Evolutionary conservation across 164 flowering plant genomes (phyloP).

Genomic region (Houttuynia cordata): DNA sequence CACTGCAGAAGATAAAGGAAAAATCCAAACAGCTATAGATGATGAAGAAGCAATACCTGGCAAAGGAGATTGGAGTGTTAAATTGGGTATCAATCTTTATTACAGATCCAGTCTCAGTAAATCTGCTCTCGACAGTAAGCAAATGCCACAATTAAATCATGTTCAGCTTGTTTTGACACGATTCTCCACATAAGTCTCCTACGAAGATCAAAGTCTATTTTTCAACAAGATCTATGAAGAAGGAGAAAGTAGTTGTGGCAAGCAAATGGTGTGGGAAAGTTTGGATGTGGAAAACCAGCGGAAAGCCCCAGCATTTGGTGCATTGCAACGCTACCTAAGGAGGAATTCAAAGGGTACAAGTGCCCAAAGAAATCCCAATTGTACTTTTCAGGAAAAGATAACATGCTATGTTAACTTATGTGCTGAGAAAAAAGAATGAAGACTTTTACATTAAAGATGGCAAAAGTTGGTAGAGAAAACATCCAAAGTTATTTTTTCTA

Average conservation of each 20-base stretch:
- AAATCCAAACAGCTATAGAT: constrained; percentile 48
- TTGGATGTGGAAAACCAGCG: constrained; percentile 97
- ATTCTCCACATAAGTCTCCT: constrained; percentile 30
- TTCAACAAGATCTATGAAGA: constrained; percentile 35
- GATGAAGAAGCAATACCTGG: constrained; percentile 61
- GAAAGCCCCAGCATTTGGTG: too few relatives aligned
- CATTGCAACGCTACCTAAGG: too few relatives aligned
- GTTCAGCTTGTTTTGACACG: constrained; percentile 73
- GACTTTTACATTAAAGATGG: too few relatives aligned
- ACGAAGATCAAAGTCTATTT: constrained; percentile 18
- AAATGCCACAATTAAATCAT: constrained; percentile 89
- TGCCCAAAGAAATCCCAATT: too few relatives aligned
- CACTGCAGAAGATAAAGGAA: constrained; percentile 48
- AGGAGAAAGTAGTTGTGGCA: constrained; percentile 59
- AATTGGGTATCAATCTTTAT: constrained; percentile 78
- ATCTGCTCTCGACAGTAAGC: constrained; percentile 83
- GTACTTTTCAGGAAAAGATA: too few relatives aligned
- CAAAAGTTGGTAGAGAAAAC: too few relatives aligned
- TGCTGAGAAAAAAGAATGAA: too few relatives aligned
- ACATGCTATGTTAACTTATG: too few relatives aligned
- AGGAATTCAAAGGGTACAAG: too few relatives aligned
- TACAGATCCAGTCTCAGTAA: constrained; percentile 81
- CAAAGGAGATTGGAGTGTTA: constrained; percentile 93
- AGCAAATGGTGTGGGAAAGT: constrained; percentile 99
- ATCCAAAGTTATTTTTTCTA: too few relatives aligned